Conservation (phyloP, 2,329 filamentous ascomycete genomes). For the Scleromitrula shiraiana region DNA sequence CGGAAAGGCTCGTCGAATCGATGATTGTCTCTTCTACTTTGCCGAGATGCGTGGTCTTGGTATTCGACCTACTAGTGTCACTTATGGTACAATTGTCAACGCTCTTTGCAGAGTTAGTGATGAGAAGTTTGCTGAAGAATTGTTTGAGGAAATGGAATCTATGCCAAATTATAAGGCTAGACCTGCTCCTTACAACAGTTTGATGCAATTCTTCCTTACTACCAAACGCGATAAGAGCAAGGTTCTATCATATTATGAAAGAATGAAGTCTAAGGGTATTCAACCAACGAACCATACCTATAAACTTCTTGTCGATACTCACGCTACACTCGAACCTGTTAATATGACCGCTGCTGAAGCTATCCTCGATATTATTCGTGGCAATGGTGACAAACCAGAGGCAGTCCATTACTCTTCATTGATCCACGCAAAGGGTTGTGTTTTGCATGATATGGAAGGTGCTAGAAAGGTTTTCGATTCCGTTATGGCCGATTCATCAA, state of each 20-base stretch:
- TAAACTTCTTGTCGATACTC: slow-evolving; percentile 92
- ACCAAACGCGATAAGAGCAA: slow-evolving; percentile 94
- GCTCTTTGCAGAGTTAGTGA: slow-evolving; percentile 95
- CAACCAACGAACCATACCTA: slow-evolving; percentile 91
- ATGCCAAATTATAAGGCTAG: slow-evolving; percentile 99
- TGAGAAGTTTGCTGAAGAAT: slow-evolving; percentile 93
- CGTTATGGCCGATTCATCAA: slow-evolving; percentile 58
- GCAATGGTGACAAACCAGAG: slow-evolving; percentile 68
- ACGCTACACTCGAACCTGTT: slow-evolving; percentile 87
- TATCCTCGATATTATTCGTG: slow-evolving; percentile 70
- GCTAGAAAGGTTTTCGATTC: slow-evolving; percentile 76
- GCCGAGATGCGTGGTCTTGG: slow-evolving; percentile 90
- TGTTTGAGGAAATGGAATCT: slow-evolving; percentile 98
- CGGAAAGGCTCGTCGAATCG: slow-evolving; percentile 93
- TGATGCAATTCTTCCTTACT: slow-evolving; percentile 99
- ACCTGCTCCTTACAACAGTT: slow-evolving; percentile 94
- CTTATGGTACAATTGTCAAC: slow-evolving; percentile 97
- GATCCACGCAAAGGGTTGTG: slow-evolving; percentile 92
- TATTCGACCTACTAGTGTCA: slow-evolving; percentile 93
- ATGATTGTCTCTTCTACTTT: slow-evolving; percentile 97
- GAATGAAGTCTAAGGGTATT: slow-evolving; percentile 83
- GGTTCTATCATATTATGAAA: slow-evolving; percentile 89
- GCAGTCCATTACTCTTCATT: slow-evolving; percentile 93
- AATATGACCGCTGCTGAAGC: slow-evolving; percentile 82
- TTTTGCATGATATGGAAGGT: slow-evolving; percentile 81